Evolutionary conservation across 495 filamentous ascomycete species (phyloP).

Genomic region (Lentithecium fluviatile): DNA sequence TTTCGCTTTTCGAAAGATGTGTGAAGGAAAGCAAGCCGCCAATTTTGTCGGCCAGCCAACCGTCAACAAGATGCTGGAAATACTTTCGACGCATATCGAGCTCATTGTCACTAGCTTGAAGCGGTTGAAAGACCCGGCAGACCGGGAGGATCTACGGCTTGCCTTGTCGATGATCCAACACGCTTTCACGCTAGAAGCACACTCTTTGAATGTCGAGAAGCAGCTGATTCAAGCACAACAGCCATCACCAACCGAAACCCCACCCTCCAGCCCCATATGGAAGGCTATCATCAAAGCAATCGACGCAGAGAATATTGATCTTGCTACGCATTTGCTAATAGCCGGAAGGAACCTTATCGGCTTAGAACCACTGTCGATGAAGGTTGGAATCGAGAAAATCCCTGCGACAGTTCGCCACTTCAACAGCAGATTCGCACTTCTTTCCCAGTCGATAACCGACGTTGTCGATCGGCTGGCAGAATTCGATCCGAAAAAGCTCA

Average conservation of each 20-base stretch:
- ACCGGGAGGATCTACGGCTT: conserved; percentile 36
- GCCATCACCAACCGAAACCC: conserved; percentile 64
- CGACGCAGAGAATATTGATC: conserved; percentile 57
- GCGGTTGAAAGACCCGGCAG: conserved; percentile 6
- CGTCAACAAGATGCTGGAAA: conserved; percentile 54
- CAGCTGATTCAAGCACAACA: conserved; percentile 59
- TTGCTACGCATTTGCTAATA: conserved; percentile 70
- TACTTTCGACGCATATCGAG: conserved; percentile 49
- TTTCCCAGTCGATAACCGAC: conserved; percentile 65
- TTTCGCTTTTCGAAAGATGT: conserved; percentile 53
- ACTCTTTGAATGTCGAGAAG: conserved; percentile 69
- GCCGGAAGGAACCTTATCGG: conserved; percentile 66
- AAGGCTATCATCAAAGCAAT: conserved; percentile 69
- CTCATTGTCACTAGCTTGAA: conserved; percentile 24
- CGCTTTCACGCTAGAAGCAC: conserved; percentile 72
- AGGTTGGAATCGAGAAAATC: conserved; percentile 46
- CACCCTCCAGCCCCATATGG: conserved; percentile 71
- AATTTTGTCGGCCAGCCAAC: conserved; percentile 54
- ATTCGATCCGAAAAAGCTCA: conserved; percentile 64
- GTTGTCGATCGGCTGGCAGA: conserved; percentile 75
- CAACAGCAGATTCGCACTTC: conserved; percentile 68
- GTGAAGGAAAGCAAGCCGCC: conserved; percentile 3
- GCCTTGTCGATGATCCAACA: conserved; percentile 64
- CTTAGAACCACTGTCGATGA: conserved; percentile 66
- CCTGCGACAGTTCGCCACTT: conserved; percentile 62